phyloP scores from a whole-genome alignment of 2,329 filamentous ascomycete genomes.

The Paraphaeosphaeria sporulosa region DNA sequence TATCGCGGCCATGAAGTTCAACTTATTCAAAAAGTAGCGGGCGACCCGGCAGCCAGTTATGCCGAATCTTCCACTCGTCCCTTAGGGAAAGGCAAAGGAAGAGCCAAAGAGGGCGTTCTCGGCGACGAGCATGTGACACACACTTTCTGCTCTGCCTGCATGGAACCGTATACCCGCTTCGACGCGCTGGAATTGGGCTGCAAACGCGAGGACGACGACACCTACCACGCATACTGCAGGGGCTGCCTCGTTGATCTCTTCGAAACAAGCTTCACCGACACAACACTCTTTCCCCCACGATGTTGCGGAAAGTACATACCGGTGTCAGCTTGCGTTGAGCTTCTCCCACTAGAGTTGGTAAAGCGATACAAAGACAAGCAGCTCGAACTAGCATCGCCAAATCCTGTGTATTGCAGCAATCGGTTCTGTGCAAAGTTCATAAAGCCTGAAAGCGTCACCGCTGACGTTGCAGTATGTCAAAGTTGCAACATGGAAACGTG shows the following conservation, averaged over 20 bases:
- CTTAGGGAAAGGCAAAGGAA: constrained; percentile 14
- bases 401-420: constrained; percentile 25
- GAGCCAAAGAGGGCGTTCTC: constrained; percentile 7
- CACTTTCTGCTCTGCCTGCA: constrained; percentile 19
- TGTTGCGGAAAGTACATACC: constrained; percentile 27
- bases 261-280: constrained; percentile 22
- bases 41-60: not conserved
- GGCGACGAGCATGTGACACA: constrained; percentile 15
- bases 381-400: constrained; percentile 22
- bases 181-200: constrained; percentile 21
- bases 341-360: constrained; percentile 14
- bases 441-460: constrained; percentile 12
- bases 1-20: not conserved
- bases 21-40: not conserved
- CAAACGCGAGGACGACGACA: constrained; percentile 17
- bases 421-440: constrained; percentile 20
- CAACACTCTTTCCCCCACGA: constrained; percentile 31
- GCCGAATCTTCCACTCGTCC: constrained; percentile 5
- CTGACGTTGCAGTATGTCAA: constrained; percentile 17
- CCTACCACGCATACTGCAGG: constrained; percentile 29
- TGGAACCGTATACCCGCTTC: constrained; percentile 20
- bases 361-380: constrained; percentile 20
- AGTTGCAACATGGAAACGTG: constrained; percentile 19
- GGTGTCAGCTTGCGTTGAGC: constrained; percentile 10
- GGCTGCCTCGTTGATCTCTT: constrained; percentile 30